Conservation (phyloP, 495 filamentous ascomycete species). For the Neurospora discreta region DNA sequence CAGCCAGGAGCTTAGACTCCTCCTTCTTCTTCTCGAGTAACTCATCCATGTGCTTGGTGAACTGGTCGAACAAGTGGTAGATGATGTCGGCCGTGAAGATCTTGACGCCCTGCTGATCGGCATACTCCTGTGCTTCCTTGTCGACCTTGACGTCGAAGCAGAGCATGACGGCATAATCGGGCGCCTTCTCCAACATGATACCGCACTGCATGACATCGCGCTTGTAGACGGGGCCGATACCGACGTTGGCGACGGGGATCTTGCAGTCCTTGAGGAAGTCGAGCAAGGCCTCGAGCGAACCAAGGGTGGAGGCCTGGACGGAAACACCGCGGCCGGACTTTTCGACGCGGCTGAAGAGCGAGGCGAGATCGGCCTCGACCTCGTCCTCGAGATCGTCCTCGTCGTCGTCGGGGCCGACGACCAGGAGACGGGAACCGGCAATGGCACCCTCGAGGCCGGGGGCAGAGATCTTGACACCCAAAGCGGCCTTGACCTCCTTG, state of each 20-base stretch:
- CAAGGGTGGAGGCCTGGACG: constrained; percentile 94
- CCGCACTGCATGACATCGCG: constrained; percentile 96
- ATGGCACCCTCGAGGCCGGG: constrained; percentile 95
- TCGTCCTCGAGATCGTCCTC: constrained; percentile 95
- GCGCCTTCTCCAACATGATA: constrained; percentile 92
- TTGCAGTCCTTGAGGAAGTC: constrained; percentile 92
- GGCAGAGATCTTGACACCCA: constrained; percentile 97
- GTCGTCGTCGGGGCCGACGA: constrained; percentile 90
- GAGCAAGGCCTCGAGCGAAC: constrained; percentile 90
- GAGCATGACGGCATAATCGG: constrained; percentile 96
- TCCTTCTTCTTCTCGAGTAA: constrained; percentile 86
- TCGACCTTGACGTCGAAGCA: constrained; percentile 99
- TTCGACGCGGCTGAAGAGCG: constrained; percentile 78
- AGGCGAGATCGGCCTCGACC: constrained; percentile 90
- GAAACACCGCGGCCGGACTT: constrained; percentile 87
- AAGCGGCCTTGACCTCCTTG: constrained; percentile 95
- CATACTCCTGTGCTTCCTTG: constrained; percentile 86
- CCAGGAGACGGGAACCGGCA: constrained; percentile 86
- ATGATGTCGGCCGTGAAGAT: constrained; percentile 99
- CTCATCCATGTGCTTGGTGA: constrained; percentile 85
- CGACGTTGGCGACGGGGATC: constrained; percentile 95
- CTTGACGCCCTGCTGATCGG: constrained; percentile 91
- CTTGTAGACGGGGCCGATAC: constrained; percentile 96
- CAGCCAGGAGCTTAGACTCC: constrained; percentile 85
- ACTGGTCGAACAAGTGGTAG: constrained; percentile 95